Conservation (phyloP, 169 alveolate genomes). For the Toxoplasma gondii region DNA sequence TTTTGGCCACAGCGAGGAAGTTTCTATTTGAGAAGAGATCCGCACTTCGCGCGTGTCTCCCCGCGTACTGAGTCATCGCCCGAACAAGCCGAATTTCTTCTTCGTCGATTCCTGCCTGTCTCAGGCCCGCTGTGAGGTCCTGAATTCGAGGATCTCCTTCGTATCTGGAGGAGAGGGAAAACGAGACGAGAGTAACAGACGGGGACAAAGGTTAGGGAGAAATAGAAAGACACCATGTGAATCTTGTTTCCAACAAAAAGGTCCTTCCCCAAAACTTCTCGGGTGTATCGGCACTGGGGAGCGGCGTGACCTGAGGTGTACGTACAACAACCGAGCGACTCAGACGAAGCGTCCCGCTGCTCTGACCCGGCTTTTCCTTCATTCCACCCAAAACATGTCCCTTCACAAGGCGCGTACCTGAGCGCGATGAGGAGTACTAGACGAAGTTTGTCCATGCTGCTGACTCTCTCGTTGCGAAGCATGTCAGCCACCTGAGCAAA, state of each 20-base stretch:
- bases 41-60: conserved; percentile 80
- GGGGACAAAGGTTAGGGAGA: background rate
- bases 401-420: background rate
- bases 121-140: conserved; percentile 1
- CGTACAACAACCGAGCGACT: background rate
- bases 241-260: background rate
- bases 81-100: conserved; percentile 73
- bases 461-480: conserved; percentile 42
- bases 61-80: conserved; percentile 85
- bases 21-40: conserved; percentile 88
- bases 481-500: conserved; percentile 46
- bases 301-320: too few species aligned
- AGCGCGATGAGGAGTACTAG: conserved; percentile 72
- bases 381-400: too few species aligned
- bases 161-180: conserved; percentile 22
- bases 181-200: background rate
- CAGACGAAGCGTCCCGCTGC: background rate
- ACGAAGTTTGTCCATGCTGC: conserved; percentile 66
- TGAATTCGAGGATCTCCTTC: conserved; percentile 45
- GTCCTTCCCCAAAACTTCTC: too few species aligned
- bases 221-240: background rate
- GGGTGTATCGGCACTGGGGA: too few species aligned
- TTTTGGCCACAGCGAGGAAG: conserved; percentile 82
- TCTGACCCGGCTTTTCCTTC: background rate
- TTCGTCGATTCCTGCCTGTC: conserved; percentile 45